Evolutionary conservation across 129 eudicot genomes (phyloP).

Genomic region (Silybum marianum): DNA sequence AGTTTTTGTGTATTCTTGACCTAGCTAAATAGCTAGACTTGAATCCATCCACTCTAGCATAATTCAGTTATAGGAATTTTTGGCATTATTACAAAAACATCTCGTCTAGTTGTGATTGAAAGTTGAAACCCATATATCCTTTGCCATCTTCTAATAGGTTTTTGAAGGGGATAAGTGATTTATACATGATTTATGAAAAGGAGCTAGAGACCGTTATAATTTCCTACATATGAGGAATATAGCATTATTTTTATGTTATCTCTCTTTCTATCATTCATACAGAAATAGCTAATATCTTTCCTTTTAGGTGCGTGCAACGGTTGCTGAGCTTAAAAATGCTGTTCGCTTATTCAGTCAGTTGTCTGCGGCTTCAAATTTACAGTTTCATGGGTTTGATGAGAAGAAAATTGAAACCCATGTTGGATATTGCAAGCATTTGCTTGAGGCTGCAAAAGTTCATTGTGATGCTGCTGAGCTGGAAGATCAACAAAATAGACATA

Average conservation of each 20-base stretch:
- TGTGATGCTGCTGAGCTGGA: slow-evolving; percentile 92
- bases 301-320: slow-evolving; percentile 80
- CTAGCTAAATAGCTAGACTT: background rate
- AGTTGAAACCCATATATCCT: background rate
- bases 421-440: slow-evolving; percentile 89
- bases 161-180: background rate
- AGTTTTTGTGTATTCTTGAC: slow-evolving; percentile 2
- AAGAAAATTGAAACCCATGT: slow-evolving; percentile 97
- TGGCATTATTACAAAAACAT: background rate
- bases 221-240: background rate
- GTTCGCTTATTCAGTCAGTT: slow-evolving; percentile 83
- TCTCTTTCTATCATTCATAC: background rate
- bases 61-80: background rate
- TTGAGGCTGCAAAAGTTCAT: slow-evolving; percentile 85
- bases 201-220: background rate
- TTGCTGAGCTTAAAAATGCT: slow-evolving; percentile 85
- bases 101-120: background rate
- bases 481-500: slow-evolving; percentile 69
- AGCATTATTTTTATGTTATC: background rate
- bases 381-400: slow-evolving; percentile 91
- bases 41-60: background rate
- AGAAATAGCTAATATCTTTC: background rate
- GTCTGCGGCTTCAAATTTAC: slow-evolving; percentile 77
- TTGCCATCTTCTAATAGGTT: background rate
- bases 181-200: background rate